Evolutionary conservation across 1,139 yeast species (phyloP).

Genomic region (Pneumocystis jirovecii): DNA sequence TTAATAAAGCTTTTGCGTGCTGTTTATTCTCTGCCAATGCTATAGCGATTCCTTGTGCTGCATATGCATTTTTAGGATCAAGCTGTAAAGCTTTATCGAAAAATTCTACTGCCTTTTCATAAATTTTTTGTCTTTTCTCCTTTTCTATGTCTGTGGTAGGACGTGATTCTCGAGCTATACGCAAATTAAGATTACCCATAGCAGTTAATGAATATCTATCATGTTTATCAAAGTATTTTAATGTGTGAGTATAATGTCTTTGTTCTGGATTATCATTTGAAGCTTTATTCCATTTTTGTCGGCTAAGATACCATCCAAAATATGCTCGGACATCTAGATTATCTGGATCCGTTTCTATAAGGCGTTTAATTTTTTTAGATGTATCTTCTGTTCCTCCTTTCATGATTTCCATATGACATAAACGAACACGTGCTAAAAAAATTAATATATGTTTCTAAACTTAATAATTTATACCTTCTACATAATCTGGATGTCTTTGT

Average conservation of each 20-base stretch:
- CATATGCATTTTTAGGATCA: constrained; percentile 79
- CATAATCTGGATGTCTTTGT: constrained; percentile 49
- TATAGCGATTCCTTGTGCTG: constrained; percentile 95
- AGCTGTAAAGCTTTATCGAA: constrained; percentile 75
- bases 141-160: constrained; percentile 36
- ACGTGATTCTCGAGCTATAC: constrained; percentile 67
- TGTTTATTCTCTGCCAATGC: constrained; percentile 80
- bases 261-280: constrained; percentile 47
- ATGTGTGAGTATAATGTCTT: constrained; percentile 68
- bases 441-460: background rate
- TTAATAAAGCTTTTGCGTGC: constrained; percentile 57
- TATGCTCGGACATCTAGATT: constrained; percentile 77
- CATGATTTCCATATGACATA: constrained; percentile 11
- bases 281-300: constrained; percentile 33
- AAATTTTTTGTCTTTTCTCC: constrained; percentile 61
- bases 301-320: constrained; percentile 75
- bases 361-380: constrained; percentile 37
- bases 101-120: constrained; percentile 74
- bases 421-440: constrained; percentile 11
- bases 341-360: constrained; percentile 41
- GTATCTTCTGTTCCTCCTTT: constrained; percentile 27
- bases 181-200: constrained; percentile 72
- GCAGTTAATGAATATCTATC: constrained; percentile 83
- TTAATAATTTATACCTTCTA: constrained; percentile 47
- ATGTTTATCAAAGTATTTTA: constrained; percentile 62